phyloP scores from a whole-genome alignment of 2,329 filamentous ascomycete genomes.

The Ophiosphaerella herpotricha region DNA sequence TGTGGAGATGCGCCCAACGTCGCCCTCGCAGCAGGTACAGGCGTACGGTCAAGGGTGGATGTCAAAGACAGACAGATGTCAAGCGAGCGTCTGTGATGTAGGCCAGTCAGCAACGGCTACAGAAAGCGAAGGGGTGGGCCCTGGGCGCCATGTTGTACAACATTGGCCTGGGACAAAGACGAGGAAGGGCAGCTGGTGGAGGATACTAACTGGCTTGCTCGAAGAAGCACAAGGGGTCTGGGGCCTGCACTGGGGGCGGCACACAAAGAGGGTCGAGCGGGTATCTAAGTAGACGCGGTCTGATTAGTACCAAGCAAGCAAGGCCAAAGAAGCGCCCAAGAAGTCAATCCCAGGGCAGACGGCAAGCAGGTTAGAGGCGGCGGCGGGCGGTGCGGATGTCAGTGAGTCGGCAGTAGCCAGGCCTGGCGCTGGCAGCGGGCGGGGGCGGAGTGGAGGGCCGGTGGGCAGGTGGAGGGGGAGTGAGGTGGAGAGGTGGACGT shows the following conservation, averaged over 20 bases:
- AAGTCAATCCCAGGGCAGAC: too few species aligned
- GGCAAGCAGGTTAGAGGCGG: neutral
- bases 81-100: conserved; percentile 30
- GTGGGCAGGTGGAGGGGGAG: neutral
- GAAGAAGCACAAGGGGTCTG: conserved; percentile 10
- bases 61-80: conserved; percentile 20
- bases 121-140: conserved; percentile 33
- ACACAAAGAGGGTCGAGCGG: conserved; percentile 19
- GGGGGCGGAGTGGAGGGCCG: too few species aligned
- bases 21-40: conserved; percentile 7
- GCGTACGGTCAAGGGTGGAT: conserved; percentile 7
- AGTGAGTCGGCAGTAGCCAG: too few species aligned
- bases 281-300: neutral
- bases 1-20: conserved; percentile 3
- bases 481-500: neutral
- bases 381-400: neutral
- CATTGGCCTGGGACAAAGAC: conserved; percentile 39
- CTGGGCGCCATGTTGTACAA: conserved; percentile 40
- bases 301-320: neutral
- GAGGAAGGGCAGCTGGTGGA: conserved; percentile 32
- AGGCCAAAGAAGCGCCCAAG: too few species aligned
- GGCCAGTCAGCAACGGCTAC: conserved; percentile 36
- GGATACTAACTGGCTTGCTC: conserved; percentile 34
- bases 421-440: too few species aligned
- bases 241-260: conserved; percentile 12